Evolutionary conservation across 2,329 filamentous ascomycete species (phyloP), one percentile per base, ranked within the genome.

Genomic region (Trichoderma asperellum): DNA sequence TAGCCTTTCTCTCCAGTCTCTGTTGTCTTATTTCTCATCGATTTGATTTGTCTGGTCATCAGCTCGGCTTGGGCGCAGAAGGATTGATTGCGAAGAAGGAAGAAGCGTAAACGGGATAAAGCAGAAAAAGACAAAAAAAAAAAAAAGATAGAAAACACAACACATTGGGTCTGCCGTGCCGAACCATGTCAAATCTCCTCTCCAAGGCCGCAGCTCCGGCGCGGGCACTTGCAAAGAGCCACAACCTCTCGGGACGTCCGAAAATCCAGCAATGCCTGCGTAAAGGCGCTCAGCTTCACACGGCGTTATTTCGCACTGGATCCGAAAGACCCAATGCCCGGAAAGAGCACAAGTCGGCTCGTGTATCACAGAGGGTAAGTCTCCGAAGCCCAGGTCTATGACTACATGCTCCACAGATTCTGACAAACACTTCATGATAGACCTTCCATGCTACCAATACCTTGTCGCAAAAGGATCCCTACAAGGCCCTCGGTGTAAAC

Each of bases 401-500:
- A 37, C 35, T 56, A 27, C 47, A 71, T 58, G 58, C 40, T 16
- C 40, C 29, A 52, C 40, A 68, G 14, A 11, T 63, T 12, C 47
- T 57, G 57, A 70, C 59, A 32, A 43, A 56, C 24, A 34, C 21
- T 34, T 68, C 16, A 32, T 57, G 69, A 62, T 71, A 89, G 81
- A 74, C 82, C 37, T 92, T 91, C 78, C 89, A 90, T 77, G 87
- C 88, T 29, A 91, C 90, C 56, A 80, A 80, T 56, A 75, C 79
- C 6, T 77, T 83, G 27, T 85, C 85, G 5, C 81, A 88, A 47
- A 88, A 92, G 78, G 92, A 99, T 76, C 96, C 96, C 1, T 99
- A 99, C 81, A 88, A 89, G 73, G 87, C 92, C 4, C 89, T 99
- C 34, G 96, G 96, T 16, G 93, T 99, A 35, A 85, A 85, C 76